These are phyloP conservation scores for Fusarium beomiforme DNA, from an alignment of 2,329 filamentous ascomycete species.

Conservation along the genomic window DNA sequence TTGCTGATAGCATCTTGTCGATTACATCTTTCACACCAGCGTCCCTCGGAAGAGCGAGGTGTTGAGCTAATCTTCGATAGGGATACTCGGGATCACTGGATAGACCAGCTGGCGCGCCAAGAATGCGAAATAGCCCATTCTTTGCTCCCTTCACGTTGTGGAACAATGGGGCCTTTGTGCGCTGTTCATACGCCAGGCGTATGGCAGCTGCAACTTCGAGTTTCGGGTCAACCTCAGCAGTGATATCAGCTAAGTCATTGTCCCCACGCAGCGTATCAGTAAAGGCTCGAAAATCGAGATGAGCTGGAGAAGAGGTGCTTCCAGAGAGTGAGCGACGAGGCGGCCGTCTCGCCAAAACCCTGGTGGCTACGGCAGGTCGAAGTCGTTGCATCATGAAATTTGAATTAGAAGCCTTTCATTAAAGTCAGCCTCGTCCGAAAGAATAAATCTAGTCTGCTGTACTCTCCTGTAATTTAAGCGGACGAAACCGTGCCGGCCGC, in stretches of 20 bases:
- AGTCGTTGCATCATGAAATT: not conserved
- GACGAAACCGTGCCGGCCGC: not conserved
- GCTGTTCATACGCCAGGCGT: not conserved
- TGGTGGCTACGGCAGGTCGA: accelerated
- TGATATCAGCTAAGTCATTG: not conserved
- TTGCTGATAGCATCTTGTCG: not conserved
- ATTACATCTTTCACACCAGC: not conserved
- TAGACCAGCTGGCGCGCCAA: not conserved
- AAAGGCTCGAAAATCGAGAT: not conserved
- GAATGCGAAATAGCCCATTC: not conserved
- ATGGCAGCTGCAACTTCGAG: not conserved
- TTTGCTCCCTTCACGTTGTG: not conserved
- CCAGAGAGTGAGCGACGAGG: not conserved
- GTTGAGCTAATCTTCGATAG: not conserved
- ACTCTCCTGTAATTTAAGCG: not conserved
- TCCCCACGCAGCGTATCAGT: not conserved
- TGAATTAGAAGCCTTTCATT: no score
- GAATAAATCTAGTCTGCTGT: no score
- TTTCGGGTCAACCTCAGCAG: not conserved
- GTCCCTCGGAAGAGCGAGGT: not conserved
- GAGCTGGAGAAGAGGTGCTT: not conserved
- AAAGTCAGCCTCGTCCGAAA: no score
- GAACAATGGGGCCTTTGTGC: not conserved
- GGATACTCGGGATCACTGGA: not conserved
- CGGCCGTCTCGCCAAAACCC: not conserved